These are phyloP conservation scores for Nymphaea thermarum DNA, from an alignment of 164 flowering plant species.

Conservation along the genomic window DNA sequence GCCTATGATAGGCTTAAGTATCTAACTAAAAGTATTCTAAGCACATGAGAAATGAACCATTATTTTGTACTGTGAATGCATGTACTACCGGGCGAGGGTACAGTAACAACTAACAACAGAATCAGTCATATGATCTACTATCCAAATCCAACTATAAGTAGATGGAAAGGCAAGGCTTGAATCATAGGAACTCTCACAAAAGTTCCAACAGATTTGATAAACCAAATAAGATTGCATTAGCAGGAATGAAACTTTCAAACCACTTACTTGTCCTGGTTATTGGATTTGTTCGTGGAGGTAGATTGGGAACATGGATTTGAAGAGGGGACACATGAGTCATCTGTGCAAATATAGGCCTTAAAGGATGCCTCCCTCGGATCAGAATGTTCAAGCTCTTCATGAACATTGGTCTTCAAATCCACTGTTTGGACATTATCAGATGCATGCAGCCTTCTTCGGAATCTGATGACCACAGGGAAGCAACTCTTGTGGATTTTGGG, in stretches of 20 bases:
- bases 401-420: slow-evolving; percentile 18
- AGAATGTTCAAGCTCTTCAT: slow-evolving; percentile 21
- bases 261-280: slow-evolving; percentile 30
- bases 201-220: too few species aligned
- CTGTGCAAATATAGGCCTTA: slow-evolving; percentile 20
- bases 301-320: slow-evolving; percentile 19
- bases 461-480: slow-evolving; percentile 25
- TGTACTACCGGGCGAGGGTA: too few species aligned
- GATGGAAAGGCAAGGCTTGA: too few species aligned
- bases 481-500: slow-evolving; percentile 32
- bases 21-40: too few species aligned
- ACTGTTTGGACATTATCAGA: slow-evolving; percentile 18
- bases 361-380: slow-evolving; percentile 21
- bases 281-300: slow-evolving; percentile 7
- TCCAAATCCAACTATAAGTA: too few species aligned
- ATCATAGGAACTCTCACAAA: too few species aligned
- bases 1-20: too few species aligned
- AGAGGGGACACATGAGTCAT: slow-evolving; percentile 22
- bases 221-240: too few species aligned
- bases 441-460: slow-evolving; percentile 18
- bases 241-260: neutral
- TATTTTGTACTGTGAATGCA: too few species aligned
- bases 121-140: too few species aligned
- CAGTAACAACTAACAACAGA: too few species aligned
- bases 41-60: too few species aligned